Evolutionary conservation across 176 grass and related monocot genomes (phyloP), one percentile per base, ranked within the genome.

Genomic region (Dactylis glomerata): DNA sequence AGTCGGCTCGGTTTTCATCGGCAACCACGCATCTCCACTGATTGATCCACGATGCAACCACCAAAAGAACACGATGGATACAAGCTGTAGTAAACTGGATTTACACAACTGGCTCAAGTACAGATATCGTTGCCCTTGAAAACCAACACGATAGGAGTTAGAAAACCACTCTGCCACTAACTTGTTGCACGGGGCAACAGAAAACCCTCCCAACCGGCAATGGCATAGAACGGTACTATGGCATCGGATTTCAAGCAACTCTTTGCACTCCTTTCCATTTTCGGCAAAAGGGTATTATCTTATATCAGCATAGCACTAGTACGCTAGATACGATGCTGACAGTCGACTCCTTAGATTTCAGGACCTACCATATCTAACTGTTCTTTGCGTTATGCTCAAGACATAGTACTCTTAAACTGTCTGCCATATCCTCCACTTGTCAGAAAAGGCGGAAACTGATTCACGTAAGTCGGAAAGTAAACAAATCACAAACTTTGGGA

Each of bases 321-420:
- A 13, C 4, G 5, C 23, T 85, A 71, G 19, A 71, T 89, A 42
- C 61, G 52, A 85, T 50, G 83, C 82, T 67, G 23, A 40, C 49
- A 51, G 34, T 1, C 12, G 68, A 73, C 27, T 89, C 80, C 41
- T 68, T 27, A 32, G 19, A 23, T 77, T 62, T 52, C 19, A 71
- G 24, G 13, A 4, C 36, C 41, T 63, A 70, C 34, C 34, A 67
- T 23, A 77, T 86, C 83, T 55, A 82, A 8, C 31, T 73, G 63
- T 86, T 64, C 79, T 72, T 90, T 90, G 41, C 63, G 26, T 78
- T 58, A 2, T 23, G 44, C 24, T 16, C 0, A 78, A 86, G 78
- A 82, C 36, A 85, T 42, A 22, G 77, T 73, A 27, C 61, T 23
- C 47, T 10, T 17, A 19, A 58, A n/a, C 38, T 45, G 6, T 46